phyloP scores from a whole-genome alignment of 768 basidiomycete genomes.

The Trametes punicea region DNA sequence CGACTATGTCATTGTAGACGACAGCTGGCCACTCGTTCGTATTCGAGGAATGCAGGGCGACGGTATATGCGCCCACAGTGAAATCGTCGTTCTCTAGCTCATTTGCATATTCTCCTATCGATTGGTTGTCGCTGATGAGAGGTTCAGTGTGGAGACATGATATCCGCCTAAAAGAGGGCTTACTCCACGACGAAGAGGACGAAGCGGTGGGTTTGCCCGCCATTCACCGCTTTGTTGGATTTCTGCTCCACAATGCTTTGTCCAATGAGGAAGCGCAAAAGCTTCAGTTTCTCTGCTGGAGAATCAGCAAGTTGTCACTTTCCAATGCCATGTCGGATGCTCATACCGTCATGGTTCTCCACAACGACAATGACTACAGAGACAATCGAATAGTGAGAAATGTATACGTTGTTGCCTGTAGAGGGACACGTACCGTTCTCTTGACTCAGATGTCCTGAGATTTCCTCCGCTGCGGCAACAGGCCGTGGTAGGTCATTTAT shows the following conservation, averaged over 20 bases:
- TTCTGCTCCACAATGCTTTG: constrained; percentile 5
- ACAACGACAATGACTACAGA: constrained; percentile 9
- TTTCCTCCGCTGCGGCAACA: not conserved
- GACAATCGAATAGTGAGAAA: not conserved
- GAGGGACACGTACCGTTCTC: constrained; percentile 4
- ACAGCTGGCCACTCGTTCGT: constrained; percentile 28
- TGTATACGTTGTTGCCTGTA: too few species aligned
- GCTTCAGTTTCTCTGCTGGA: constrained; percentile 7
- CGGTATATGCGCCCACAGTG: constrained; percentile 23
- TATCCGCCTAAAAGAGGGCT: not conserved
- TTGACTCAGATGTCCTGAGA: not conserved
- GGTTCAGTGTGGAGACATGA: not conserved
- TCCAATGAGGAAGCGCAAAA: constrained; percentile 4
- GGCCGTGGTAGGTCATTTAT: not conserved
- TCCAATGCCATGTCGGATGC: too few species aligned
- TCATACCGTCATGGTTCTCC: constrained; percentile 8
- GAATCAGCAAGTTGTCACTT: not conserved
- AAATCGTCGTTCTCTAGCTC: constrained; percentile 31
- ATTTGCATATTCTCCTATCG: constrained; percentile 18
- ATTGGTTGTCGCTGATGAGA: constrained; percentile 10
- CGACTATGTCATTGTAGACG: constrained; percentile 34
- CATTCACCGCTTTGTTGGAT: not conserved
- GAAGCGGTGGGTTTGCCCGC: constrained; percentile 4
- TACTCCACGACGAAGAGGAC: constrained; percentile 20
- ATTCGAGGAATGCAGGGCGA: constrained; percentile 19